These are phyloP conservation scores for Trichoderma sp. DNA, from an alignment of 2,329 filamentous ascomycete genomes.

Conservation along the genomic window DNA sequence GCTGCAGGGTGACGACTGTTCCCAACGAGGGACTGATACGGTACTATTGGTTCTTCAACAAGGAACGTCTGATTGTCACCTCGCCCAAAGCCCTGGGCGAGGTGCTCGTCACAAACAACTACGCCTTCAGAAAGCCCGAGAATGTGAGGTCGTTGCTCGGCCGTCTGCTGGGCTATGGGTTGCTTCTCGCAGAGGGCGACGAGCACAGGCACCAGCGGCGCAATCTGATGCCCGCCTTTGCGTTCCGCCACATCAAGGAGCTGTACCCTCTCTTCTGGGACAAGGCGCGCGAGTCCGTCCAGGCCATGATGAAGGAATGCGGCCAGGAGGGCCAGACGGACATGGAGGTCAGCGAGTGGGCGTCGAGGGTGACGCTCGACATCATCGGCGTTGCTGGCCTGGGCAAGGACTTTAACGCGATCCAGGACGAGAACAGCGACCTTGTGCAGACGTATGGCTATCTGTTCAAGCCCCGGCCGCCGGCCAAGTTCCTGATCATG, in stretches of 20 bases:
- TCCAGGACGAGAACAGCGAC: conserved; percentile 60
- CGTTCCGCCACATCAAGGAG: conserved; percentile 82
- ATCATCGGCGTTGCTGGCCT: conserved; percentile 75
- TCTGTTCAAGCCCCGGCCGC: conserved; percentile 55
- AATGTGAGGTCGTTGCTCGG: conserved; percentile 58
- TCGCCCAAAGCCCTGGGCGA: conserved; percentile 68
- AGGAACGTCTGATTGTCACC: conserved; percentile 62
- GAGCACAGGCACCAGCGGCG: conserved; percentile 83
- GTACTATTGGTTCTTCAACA: conserved; percentile 63
- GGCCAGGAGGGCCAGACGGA: conserved; percentile 41
- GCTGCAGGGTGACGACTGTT: conserved; percentile 38
- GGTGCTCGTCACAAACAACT: conserved; percentile 67
- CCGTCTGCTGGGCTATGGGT: conserved; percentile 67
- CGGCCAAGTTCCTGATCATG: conserved; percentile 58
- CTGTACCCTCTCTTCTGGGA: conserved; percentile 83
- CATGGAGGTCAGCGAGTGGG: conserved; percentile 63
- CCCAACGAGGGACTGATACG: conserved; percentile 70
- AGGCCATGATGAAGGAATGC: conserved; percentile 55
- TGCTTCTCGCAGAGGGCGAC: conserved; percentile 85
- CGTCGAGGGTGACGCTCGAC: conserved; percentile 69
- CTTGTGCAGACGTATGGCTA: conserved; percentile 59
- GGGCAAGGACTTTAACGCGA: conserved; percentile 69
- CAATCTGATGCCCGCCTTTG: conserved; percentile 78
- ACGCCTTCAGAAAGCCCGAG: conserved; percentile 68
- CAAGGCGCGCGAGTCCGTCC: conserved; percentile 69